phyloP scores from a whole-genome alignment of 2,329 filamentous ascomycete genomes.

The Cytospora schulzeri region DNA sequence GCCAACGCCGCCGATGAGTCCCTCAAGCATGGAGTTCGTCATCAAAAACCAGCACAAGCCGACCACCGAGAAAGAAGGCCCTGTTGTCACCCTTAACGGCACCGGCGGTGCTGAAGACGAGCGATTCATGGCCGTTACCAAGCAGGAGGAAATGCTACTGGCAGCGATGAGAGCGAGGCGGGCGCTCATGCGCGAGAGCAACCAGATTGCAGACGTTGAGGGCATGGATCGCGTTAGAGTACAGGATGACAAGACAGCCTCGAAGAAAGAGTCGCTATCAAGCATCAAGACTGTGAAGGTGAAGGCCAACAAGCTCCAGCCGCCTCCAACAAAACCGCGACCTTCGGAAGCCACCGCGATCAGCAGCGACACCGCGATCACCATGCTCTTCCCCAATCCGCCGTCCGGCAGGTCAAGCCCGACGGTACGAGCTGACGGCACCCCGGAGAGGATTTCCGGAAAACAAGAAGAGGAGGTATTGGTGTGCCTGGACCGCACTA shows the following conservation, averaged over 20 bases:
- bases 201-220: background rate
- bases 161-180: constrained; percentile 59
- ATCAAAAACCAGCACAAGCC: constrained; percentile 39
- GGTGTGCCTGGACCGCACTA: constrained; percentile 31
- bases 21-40: constrained; percentile 53
- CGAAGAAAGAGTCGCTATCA: constrained; percentile 25
- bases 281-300: constrained; percentile 26
- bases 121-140: constrained; percentile 60
- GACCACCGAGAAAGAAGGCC: constrained; percentile 32
- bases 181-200: constrained; percentile 54
- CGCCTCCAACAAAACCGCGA: constrained; percentile 1
- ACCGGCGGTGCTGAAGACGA: constrained; percentile 35
- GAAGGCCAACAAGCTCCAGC: constrained; percentile 10
- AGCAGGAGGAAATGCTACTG: constrained; percentile 60
- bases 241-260: constrained; percentile 2
- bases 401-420: constrained; percentile 5
- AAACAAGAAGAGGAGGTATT: constrained; percentile 31
- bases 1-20: constrained; percentile 54
- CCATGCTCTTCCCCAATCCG: constrained; percentile 17
- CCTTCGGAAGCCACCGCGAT: background rate
- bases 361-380: constrained; percentile 1
- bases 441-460: background rate
- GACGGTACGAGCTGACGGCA: background rate
- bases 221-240: background rate
- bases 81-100: constrained; percentile 36